Base-by-base conservation (phyloP, 2,329 filamentous ascomycete genomes). In the Fusarium hainanense region DNA sequence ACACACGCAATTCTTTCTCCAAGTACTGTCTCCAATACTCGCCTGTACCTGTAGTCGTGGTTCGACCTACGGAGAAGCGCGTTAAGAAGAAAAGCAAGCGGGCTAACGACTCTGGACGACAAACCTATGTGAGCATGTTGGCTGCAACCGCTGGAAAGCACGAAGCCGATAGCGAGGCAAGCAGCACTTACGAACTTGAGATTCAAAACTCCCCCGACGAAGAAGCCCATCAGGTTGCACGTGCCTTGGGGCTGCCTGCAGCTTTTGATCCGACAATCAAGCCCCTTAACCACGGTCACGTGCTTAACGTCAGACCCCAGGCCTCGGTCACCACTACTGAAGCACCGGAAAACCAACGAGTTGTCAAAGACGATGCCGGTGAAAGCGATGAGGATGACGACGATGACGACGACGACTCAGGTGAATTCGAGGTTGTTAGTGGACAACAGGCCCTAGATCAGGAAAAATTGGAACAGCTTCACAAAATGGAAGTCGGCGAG, bases 11-110 rank as follows among this genome's bases (percentile, higher is more conserved):
- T 69, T 96, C 92, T 1, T 94, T 97, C 46, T 97, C 93, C 27
- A 97, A 97, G 77, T 98, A 97, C 81, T 97, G 94, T 75, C 85
- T 97, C 14, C 94, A 98, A 77, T 94, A 97, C 78, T 97, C 93
- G 3, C 94, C 94, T 0, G 93, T 98, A 2, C 94, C 94, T 2
- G 94, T 97, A 10, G 94, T 97, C 30, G 94, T 98, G 32, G 94
- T 97, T 12, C 89, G 94, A 6, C 94, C 94, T 37, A 92, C 91
- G 32, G 92, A 92, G 66, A 97, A 97, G 82, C 91, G 94, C 21
- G 88, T 93, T 76, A 96, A 96, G 81, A 97, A 97, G 82, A 97
- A 96, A 81, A 87, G 88, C 63, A 97, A 97, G 83, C 90, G 94
- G 30, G 87, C 89, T 52, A 89, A 92, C 56, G 93, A 97, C 73